phyloP scores from a whole-genome alignment of 345 rosid species.

The Citrus glauca region DNA sequence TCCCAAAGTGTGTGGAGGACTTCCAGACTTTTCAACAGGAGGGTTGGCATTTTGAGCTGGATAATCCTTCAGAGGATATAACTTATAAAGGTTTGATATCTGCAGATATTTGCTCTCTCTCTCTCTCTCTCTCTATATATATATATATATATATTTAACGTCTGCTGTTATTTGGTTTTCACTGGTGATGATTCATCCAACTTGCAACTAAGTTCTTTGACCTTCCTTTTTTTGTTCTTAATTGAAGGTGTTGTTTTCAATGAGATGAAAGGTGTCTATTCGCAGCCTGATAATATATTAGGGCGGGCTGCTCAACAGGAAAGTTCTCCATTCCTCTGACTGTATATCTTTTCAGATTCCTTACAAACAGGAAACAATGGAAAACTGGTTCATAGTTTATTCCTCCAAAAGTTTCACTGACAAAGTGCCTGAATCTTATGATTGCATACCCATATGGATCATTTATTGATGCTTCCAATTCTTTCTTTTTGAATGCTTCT shows the following conservation, averaged over 20 bases:
- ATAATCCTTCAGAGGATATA: conserved; percentile 81
- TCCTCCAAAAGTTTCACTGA: neutral
- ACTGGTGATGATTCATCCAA: conserved; percentile 5
- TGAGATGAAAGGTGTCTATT: conserved; percentile 98
- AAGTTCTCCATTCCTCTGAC: conserved; percentile 20
- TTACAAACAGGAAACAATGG: neutral
- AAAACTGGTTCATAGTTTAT: neutral
- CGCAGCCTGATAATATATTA: conserved; percentile 94
- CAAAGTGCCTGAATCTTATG: neutral
- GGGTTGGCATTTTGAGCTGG: conserved; percentile 98
- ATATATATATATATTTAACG: too few relatives aligned
- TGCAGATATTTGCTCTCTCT: neutral
- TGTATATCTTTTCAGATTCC: neutral
- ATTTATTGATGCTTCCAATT: neutral
- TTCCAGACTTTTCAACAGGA: conserved; percentile 90
- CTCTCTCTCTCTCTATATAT: too few relatives aligned
- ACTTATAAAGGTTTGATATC: conserved; percentile 68
- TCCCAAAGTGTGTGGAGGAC: conserved; percentile 93
- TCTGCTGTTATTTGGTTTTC: neutral
- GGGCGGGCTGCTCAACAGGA: conserved; percentile 82
- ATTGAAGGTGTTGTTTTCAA: conserved; percentile 91
- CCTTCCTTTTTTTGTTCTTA: conserved; percentile 10
- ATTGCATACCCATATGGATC: neutral
- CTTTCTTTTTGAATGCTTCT: neutral
- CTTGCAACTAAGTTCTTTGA: neutral